phyloP scores from a whole-genome alignment of 1,284 basidiomycete species.

The Polyporus tsugae region DNA sequence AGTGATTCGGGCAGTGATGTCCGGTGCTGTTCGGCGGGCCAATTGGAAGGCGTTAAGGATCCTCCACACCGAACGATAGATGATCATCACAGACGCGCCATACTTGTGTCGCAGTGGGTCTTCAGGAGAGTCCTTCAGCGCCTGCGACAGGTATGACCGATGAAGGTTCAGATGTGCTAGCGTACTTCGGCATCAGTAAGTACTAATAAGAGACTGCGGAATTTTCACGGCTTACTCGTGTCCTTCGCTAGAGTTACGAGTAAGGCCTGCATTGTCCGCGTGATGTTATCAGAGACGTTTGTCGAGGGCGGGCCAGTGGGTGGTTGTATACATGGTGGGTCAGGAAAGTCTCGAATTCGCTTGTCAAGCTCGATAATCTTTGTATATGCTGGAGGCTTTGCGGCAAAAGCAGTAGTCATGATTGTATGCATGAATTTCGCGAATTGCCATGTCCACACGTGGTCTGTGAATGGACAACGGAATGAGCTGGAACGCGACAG shows the following conservation, averaged over 20 bases:
- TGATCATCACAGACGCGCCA: slow-evolving; percentile 71
- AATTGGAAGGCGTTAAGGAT: slow-evolving; percentile 57
- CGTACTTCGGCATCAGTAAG: not conserved
- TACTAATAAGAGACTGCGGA: not conserved
- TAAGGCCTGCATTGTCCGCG: slow-evolving; percentile 53
- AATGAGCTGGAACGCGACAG: not conserved
- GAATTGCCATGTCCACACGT: slow-evolving; percentile 63
- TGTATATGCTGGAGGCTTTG: slow-evolving; percentile 56
- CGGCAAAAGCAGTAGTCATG: slow-evolving; percentile 60
- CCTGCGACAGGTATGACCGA: slow-evolving; percentile 72
- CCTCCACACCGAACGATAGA: slow-evolving; percentile 76
- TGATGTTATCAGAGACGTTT: slow-evolving; percentile 27
- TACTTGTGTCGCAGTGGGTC: slow-evolving; percentile 69
- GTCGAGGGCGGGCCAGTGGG: slow-evolving; percentile 36
- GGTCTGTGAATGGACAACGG: slow-evolving; percentile 48
- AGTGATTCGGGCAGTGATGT: slow-evolving; percentile 53
- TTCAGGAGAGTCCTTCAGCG: slow-evolving; percentile 62
- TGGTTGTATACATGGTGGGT: slow-evolving; percentile 54
- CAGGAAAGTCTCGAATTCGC: slow-evolving; percentile 53
- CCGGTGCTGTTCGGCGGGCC: slow-evolving; percentile 51
- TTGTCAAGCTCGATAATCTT: slow-evolving; percentile 53
- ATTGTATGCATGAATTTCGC: slow-evolving; percentile 58
- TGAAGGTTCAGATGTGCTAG: slow-evolving; percentile 73
- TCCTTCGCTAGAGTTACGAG: slow-evolving; percentile 64
- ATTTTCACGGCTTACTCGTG: slow-evolving; percentile 48